Percentiles rank a stretch among this genome's conserved stretches.
Conservation (phyloP, 768 basidiomycete species). For the Tulasnella sp. region DNA sequence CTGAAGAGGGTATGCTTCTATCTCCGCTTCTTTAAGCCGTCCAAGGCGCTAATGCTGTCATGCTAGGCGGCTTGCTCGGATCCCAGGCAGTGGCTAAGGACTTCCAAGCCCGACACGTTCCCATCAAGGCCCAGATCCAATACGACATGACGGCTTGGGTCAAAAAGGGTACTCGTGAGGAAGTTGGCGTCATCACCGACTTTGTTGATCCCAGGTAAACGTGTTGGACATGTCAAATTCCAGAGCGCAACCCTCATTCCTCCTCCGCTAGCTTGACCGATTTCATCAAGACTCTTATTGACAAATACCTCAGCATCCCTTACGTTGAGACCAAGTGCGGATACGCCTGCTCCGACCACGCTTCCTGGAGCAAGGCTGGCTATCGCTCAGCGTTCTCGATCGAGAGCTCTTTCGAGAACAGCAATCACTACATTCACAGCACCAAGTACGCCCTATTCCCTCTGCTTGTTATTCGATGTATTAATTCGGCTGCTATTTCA, state of each 20-base stretch:
- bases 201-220: constrained; percentile 52
- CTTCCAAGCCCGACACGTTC: constrained; percentile 50
- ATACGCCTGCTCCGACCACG: constrained; percentile 91
- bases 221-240: constrained; percentile 14
- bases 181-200: constrained; percentile 70
- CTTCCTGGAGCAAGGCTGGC: constrained; percentile 78
- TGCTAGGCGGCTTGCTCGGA: constrained; percentile 22
- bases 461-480: neutral
- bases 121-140: constrained; percentile 75
- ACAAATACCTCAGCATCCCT: constrained; percentile 72
- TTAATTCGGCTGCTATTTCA: constrained; percentile 22
- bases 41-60: neutral
- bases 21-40: neutral
- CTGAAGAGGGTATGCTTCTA: constrained; percentile 16
- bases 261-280: constrained; percentile 48
- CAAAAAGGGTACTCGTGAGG: constrained; percentile 46
- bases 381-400: constrained; percentile 79
- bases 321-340: constrained; percentile 59
- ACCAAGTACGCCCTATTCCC: constrained; percentile 48
- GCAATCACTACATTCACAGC: constrained; percentile 77
- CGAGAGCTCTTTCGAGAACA: constrained; percentile 53
- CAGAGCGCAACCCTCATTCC: neutral
- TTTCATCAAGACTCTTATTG: constrained; percentile 68
- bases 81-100: constrained; percentile 69
- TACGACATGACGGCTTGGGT: constrained; percentile 11